A percentile compares a stretch with the other conserved stretches of the same genome.
phyloP scores from a whole-genome alignment of 108 stramenopile species.

The Bacterosira constricta region DNA sequence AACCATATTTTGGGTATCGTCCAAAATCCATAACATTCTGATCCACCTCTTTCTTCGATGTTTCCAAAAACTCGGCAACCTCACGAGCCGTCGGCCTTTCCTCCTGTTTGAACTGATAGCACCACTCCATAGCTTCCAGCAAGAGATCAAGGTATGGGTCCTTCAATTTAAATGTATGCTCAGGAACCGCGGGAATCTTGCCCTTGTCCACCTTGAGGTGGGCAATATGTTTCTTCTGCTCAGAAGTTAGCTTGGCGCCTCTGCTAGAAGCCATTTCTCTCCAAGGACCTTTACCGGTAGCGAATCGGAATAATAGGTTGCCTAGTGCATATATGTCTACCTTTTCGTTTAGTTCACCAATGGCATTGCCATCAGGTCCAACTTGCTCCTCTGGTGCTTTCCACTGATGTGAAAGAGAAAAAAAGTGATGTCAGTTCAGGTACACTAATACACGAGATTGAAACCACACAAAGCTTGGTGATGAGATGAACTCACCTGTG shows the following conservation, averaged over 20 bases:
- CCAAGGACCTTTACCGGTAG: conserved; percentile 39
- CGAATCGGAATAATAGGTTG: conserved; percentile 35
- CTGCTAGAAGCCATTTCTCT: conserved; percentile 11
- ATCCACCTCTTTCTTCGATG: conserved; percentile 12
- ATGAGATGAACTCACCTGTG: conserved; percentile 36
- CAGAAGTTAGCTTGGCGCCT: conserved; percentile 8
- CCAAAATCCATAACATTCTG: background rate
- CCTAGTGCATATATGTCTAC: conserved; percentile 46
- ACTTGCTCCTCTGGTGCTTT: conserved; percentile 42
- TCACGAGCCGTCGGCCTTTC: conserved; percentile 45
- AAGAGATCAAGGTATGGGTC: conserved; percentile 37
- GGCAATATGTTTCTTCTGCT: conserved; percentile 36
- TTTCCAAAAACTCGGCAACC: conserved; percentile 13
- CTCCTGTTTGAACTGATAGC: conserved; percentile 38
- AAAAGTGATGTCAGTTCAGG: background rate
- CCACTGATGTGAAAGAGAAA: conserved; percentile 14
- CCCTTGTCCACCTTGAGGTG: conserved; percentile 32
- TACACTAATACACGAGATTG: background rate
- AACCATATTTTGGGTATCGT: conserved; percentile 8
- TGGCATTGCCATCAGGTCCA: conserved; percentile 18
- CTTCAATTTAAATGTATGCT: conserved; percentile 19
- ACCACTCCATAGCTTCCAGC: conserved; percentile 37
- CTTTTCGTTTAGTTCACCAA: conserved; percentile 23
- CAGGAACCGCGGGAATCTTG: conserved; percentile 33
- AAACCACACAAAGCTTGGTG: background rate